Evolutionary conservation across 202 grass and related monocot species (phyloP).

Genomic region (Digitaria exilis): DNA sequence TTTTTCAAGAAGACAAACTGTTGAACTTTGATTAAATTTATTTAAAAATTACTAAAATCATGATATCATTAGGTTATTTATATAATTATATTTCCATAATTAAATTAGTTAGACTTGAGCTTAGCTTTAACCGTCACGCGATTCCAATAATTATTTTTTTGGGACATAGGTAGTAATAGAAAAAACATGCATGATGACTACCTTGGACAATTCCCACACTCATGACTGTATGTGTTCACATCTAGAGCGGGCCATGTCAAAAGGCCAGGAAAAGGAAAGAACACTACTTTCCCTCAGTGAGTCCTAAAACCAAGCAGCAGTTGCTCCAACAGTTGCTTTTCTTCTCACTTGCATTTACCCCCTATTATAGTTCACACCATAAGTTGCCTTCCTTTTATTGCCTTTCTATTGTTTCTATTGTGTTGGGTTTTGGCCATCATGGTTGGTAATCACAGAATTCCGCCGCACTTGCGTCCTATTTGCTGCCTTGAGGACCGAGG

Average conservation of each 20-base stretch:
- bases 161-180: no score
- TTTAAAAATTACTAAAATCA: no score
- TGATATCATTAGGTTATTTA: no score
- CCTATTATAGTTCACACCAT: neutral
- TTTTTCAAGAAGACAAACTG: no score
- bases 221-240: neutral
- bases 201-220: neutral
- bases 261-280: neutral
- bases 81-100: no score
- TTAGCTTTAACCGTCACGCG: no score
- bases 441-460: conserved; percentile 26
- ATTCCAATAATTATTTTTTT: no score
- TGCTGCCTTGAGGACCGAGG: neutral
- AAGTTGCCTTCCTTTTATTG: neutral
- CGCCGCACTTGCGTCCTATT: conserved; percentile 30
- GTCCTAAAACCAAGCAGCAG: neutral
- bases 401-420: neutral
- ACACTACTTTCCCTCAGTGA: neutral
- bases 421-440: conserved; percentile 34
- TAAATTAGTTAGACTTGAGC: no score
- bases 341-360: neutral
- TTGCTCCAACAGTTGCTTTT: conserved; percentile 12
- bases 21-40: no score
- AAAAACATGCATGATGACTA: neutral
- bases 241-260: neutral